Conservation (phyloP, 2,329 filamentous ascomycete genomes). For the Pseudogymnoascus destructans region DNA sequence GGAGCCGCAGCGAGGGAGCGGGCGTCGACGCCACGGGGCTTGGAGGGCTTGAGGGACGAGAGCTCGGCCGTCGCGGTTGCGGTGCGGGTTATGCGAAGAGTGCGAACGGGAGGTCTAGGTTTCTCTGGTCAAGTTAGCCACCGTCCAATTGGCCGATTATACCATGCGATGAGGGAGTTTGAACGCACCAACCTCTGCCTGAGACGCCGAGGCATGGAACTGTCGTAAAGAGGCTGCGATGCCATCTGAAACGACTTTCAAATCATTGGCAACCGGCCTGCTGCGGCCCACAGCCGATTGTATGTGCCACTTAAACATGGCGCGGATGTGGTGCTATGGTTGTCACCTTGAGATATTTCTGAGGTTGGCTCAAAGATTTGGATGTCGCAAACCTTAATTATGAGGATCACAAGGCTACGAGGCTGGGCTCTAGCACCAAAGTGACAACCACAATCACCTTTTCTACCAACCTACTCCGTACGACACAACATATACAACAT, state of each 20-base stretch:
- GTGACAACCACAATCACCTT: slow-evolving; percentile 3
- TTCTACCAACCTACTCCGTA: background rate
- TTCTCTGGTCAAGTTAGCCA: background rate
- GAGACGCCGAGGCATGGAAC: slow-evolving; percentile 23
- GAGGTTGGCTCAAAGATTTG: slow-evolving; percentile 7
- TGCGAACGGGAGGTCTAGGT: background rate
- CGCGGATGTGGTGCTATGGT: slow-evolving; percentile 13
- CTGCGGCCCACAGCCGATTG: slow-evolving; percentile 23
- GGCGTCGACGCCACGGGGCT: slow-evolving; percentile 23
- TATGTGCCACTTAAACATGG: slow-evolving; percentile 27
- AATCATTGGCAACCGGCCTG: slow-evolving; percentile 21
- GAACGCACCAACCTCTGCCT: slow-evolving; percentile 10
- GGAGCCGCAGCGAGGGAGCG: slow-evolving; percentile 22
- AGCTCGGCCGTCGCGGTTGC: slow-evolving; percentile 20
- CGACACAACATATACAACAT: background rate
- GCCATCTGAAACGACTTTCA: slow-evolving; percentile 22
- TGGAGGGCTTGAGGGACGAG: slow-evolving; percentile 18
- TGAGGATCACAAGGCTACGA: slow-evolving; percentile 6
- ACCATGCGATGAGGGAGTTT: background rate
- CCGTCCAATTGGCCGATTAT: background rate
- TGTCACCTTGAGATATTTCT: slow-evolving; percentile 8
- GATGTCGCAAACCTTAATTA: slow-evolving; percentile 5
- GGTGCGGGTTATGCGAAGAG: slow-evolving; percentile 4
- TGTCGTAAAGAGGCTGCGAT: slow-evolving; percentile 24
- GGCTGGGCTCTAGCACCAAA: background rate